Evolutionary conservation across 495 filamentous ascomycete genomes (phyloP).

Genomic region (Articulospora tetracladia): DNA sequence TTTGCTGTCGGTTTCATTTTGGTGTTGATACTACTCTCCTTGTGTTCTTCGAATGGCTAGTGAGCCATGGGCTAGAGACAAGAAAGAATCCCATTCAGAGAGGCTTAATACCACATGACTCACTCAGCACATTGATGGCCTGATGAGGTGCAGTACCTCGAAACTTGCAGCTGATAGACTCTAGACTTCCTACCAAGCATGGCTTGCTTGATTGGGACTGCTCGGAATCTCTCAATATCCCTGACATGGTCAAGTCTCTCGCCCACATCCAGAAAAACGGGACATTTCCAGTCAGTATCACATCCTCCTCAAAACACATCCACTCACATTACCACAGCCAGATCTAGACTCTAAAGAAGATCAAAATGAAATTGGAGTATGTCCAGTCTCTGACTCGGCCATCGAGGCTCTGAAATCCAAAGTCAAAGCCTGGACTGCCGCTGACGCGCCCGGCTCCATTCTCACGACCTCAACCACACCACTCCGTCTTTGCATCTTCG

Average conservation of each 20-base stretch:
- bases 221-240: slow-evolving; percentile 63
- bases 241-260: slow-evolving; percentile 57
- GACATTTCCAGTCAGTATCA: slow-evolving; percentile 50
- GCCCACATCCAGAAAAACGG: slow-evolving; percentile 60
- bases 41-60: too few species aligned
- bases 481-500: slow-evolving; percentile 55
- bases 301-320: slow-evolving; percentile 15
- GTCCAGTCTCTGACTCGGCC: slow-evolving; percentile 36
- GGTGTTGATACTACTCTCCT: too few species aligned
- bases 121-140: background rate
- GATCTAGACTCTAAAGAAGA: slow-evolving; percentile 71
- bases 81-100: background rate
- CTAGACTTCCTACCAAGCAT: slow-evolving; percentile 43
- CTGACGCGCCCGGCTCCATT: slow-evolving; percentile 28
- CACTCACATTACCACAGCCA: slow-evolving; percentile 32
- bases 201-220: slow-evolving; percentile 87
- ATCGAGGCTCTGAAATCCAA: slow-evolving; percentile 35
- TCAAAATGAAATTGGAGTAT: slow-evolving; percentile 56
- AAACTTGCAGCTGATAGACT: background rate
- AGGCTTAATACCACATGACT: background rate
- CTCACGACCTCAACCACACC: background rate
- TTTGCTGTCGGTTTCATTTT: slow-evolving; percentile 6
- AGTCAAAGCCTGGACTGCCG: slow-evolving; percentile 38
- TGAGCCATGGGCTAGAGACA: too few species aligned
- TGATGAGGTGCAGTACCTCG: background rate